phyloP scores from a whole-genome alignment of 257 asterid species.

The Scutellaria galericulata region DNA sequence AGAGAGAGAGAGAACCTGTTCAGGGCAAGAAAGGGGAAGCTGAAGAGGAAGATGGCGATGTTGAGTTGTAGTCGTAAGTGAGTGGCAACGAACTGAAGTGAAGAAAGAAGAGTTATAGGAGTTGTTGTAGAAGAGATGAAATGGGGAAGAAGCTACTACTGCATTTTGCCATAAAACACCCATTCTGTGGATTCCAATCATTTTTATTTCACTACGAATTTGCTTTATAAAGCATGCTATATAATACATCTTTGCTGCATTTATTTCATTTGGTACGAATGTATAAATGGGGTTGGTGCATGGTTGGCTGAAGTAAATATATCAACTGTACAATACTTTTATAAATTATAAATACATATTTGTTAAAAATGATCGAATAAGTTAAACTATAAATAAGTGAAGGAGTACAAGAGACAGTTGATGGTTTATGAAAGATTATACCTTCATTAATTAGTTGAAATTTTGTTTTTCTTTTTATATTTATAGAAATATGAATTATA shows the following conservation, averaged over 20 bases:
- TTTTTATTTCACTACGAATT: not conserved
- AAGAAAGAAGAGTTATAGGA: not conserved
- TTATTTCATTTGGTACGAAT: constrained; percentile 23
- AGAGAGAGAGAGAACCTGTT: constrained; percentile 35
- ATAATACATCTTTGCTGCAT: not conserved
- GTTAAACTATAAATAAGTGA: too few relatives aligned
- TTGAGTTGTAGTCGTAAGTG: not conserved
- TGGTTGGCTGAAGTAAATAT: too few relatives aligned
- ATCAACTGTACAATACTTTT: too few relatives aligned
- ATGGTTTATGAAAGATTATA: too few relatives aligned
- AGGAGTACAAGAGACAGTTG: too few relatives aligned
- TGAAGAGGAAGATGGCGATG: constrained; percentile 28
- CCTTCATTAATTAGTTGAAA: too few relatives aligned
- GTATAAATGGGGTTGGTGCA: not conserved
- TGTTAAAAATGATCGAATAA: too few relatives aligned
- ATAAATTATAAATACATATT: too few relatives aligned
- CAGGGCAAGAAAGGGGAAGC: constrained; percentile 47
- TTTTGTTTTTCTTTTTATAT: too few relatives aligned
- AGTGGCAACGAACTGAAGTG: not conserved
- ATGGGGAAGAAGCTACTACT: not conserved
- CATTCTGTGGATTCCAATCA: constrained; percentile 26
- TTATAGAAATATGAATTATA: too few relatives aligned
- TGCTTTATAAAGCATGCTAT: too few relatives aligned
- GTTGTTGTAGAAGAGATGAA: constrained; percentile 3
- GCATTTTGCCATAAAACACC: constrained; percentile 24